Evolutionary conservation across 768 basidiomycete genomes (phyloP).

Genomic region (Kwoniella pini): DNA sequence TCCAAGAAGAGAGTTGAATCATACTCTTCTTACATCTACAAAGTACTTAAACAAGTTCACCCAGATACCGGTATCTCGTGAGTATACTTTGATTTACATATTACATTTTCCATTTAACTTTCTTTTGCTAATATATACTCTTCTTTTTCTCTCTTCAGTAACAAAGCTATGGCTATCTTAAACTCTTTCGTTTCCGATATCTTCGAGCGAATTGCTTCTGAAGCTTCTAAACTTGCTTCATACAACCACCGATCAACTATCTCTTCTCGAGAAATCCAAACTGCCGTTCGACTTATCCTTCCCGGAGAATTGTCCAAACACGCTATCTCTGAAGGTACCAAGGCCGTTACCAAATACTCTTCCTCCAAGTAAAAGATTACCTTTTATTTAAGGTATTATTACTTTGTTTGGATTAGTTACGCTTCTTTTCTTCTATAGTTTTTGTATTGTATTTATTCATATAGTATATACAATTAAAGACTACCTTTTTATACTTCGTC

Average conservation of each 20-base stretch:
- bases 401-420: background rate
- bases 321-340: conserved; percentile 84
- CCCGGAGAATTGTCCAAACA: conserved; percentile 95
- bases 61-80: conserved; percentile 98
- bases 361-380: conserved; percentile 49
- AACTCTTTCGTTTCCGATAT: conserved; percentile 95
- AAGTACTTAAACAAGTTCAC: conserved; percentile 95
- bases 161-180: conserved; percentile 96
- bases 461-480: background rate
- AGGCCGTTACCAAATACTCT: conserved; percentile 68
- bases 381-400: background rate
- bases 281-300: conserved; percentile 92
- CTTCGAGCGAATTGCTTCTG: conserved; percentile 59
- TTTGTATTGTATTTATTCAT: background rate
- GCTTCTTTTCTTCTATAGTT: background rate
- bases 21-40: conserved; percentile 82
- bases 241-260: conserved; percentile 99
- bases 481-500: conserved; percentile 22
- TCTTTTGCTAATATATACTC: conserved; percentile 55
- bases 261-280: conserved; percentile 97
- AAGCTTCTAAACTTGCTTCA: conserved; percentile 72
- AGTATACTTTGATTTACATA: conserved; percentile 66
- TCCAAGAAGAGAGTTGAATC: conserved; percentile 91
- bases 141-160: conserved; percentile 51
- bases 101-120: conserved; percentile 66